Conservation (phyloP, 169 alveolate genomes). For the Toxoplasma gondii region DNA sequence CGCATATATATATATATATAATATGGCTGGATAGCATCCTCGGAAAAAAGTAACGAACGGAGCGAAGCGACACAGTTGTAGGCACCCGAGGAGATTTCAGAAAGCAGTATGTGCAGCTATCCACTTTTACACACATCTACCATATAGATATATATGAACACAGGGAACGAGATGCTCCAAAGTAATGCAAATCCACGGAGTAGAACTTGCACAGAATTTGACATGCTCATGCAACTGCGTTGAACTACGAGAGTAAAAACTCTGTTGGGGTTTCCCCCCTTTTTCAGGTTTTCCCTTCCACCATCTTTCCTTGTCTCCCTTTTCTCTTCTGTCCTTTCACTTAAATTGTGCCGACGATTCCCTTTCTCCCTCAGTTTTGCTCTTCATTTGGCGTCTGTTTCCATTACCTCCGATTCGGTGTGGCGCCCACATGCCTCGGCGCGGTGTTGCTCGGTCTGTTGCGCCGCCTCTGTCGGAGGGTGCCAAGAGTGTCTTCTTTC, state of each 20-base stretch:
- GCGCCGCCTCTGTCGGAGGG: neutral
- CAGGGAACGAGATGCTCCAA: too few relatives aligned
- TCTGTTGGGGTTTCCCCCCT: neutral
- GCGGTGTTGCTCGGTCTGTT: neutral
- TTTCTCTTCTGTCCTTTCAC: neutral
- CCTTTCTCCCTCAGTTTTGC: neutral
- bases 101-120: too few relatives aligned
- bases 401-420: neutral
- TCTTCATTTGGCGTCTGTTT: neutral
- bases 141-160: neutral
- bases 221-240: too few relatives aligned
- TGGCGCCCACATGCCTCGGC: too few relatives aligned
- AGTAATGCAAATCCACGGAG: too few relatives aligned
- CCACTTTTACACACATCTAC: too few relatives aligned
- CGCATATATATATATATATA: neutral
- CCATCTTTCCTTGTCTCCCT: neutral
- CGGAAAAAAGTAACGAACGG: too few relatives aligned
- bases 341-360: neutral
- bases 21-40: neutral
- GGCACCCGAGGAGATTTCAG: too few relatives aligned
- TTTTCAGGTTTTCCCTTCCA: neutral
- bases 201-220: too few relatives aligned
- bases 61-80: too few relatives aligned
- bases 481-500: neutral
- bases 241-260: too few relatives aligned